Evolutionary conservation across 441 rosid species (phyloP), one percentile per base, ranked within the genome.

Genomic region (Hypseocharis bilobata): DNA sequence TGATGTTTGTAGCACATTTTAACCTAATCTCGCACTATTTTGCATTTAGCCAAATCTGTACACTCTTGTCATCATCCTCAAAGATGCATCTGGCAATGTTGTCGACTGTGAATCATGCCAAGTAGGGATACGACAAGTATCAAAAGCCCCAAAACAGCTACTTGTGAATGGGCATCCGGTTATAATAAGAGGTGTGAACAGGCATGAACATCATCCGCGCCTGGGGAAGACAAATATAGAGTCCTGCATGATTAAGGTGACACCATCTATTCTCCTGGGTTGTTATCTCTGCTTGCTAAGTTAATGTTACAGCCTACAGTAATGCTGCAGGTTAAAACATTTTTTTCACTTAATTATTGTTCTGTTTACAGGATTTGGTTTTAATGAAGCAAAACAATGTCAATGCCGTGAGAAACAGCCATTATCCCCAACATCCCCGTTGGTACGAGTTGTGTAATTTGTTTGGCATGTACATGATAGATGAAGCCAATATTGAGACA

Each of bases 201-300:
- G 99, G 83, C 99, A 93, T 69, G 97, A 93, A 73, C 99, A 93
- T 85, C 99, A 93, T 80, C 99, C 99, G 32, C 86, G 97, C 68
- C 65, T 93, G 54, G 99, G 99, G 76, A 93, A 93, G 86, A 87
- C 93, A 47, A 91, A 88, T 80, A 81, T 91, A 44, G 99, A 93
- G 74, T 82, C 99, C 54, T 93, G 99, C 84, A 91, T 93, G 96
- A 82, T 93, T 75, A 88, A 88, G 96, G 99, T 93, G 47, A 62
- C 28, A 27, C 28, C n/a, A 14, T 1, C 17, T 47, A 38, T 58
- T 36, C 49, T 32, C 54, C 71, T 76, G 7, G 60, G 56, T 61
- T 67, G n/a, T 69, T 56, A 40, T 56, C 38, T 67, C 47, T 28
- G 54, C 57, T 63, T 67, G 38, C 66, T 23, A 44, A 49, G 17